phyloP scores from a whole-genome alignment of 1,284 basidiomycete species.

The Grifola frondosa region DNA sequence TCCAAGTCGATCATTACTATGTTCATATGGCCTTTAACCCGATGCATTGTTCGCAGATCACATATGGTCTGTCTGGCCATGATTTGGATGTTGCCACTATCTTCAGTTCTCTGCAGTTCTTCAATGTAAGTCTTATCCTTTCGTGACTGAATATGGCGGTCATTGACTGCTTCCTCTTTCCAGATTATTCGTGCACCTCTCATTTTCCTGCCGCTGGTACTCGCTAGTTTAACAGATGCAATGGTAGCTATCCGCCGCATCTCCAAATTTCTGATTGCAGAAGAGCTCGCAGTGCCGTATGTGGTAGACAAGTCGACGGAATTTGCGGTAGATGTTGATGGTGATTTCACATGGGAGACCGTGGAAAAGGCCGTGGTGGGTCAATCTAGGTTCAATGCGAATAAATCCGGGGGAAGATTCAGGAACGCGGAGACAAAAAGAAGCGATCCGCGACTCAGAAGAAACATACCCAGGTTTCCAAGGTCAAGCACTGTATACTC shows the following conservation, averaged over 20 bases:
- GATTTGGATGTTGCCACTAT: constrained; percentile 67
- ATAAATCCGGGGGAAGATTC: constrained; percentile 9
- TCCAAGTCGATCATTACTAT: neutral
- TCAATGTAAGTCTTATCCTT: constrained; percentile 54
- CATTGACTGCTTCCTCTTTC: neutral
- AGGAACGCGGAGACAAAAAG: constrained; percentile 10
- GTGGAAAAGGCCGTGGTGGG: constrained; percentile 34
- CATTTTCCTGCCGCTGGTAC: constrained; percentile 50
- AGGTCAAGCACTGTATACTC: constrained; percentile 14
- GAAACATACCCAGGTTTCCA: constrained; percentile 5
- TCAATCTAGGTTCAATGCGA: constrained; percentile 20
- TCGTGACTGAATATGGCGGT: neutral
- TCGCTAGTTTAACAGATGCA: constrained; percentile 55
- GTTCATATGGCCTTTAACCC: neutral
- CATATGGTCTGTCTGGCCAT: constrained; percentile 67
- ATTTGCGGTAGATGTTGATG: constrained; percentile 57
- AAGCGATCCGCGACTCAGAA: constrained; percentile 13
- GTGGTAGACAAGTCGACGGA: constrained; percentile 42
- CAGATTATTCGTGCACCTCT: constrained; percentile 60
- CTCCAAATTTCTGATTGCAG: constrained; percentile 57
- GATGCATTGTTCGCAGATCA: constrained; percentile 45
- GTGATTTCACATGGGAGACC: constrained; percentile 71
- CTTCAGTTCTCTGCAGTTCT: constrained; percentile 73
- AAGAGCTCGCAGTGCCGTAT: constrained; percentile 60
- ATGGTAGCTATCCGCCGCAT: constrained; percentile 64